Percentiles rank a stretch among this genome's conserved stretches.
Conservation (phyloP, 2,329 filamentous ascomycete species). For the Talaromyces sp. region DNA sequence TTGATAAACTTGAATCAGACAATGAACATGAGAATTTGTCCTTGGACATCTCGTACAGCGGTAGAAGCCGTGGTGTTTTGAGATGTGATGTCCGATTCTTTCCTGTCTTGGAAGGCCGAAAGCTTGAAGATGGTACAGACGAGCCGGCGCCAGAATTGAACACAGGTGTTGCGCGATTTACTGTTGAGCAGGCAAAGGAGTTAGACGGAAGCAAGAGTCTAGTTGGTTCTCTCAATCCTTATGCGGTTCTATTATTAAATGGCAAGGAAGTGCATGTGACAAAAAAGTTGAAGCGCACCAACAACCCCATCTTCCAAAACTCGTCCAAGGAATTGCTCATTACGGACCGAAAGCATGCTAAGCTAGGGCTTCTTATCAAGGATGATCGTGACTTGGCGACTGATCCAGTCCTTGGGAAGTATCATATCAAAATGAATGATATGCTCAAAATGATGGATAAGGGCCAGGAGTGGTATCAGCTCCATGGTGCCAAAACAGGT, state of each 20-base stretch:
- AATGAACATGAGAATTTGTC: conserved; percentile 76
- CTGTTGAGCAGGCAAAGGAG: conserved; percentile 92
- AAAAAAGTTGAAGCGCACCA: conserved; percentile 91
- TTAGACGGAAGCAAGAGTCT: conserved; percentile 88
- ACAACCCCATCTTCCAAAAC: conserved; percentile 94
- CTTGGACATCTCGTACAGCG: conserved; percentile 77
- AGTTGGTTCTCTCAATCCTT: conserved; percentile 85
- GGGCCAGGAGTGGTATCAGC: conserved; percentile 93
- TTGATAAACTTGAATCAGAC: conserved; percentile 75
- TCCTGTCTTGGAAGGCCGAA: conserved; percentile 69
- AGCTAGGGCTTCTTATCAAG: conserved; percentile 87
- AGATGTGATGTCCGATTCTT: conserved; percentile 88
- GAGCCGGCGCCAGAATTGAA: conserved; percentile 82
- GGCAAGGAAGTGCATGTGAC: conserved; percentile 85
- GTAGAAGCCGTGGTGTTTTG: conserved; percentile 74
- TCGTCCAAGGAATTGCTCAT: conserved; percentile 91
- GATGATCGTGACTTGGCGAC: conserved; percentile 81
- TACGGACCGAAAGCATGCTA: conserved; percentile 85
- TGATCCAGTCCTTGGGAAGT: conserved; percentile 82
- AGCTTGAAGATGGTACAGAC: conserved; percentile 66
- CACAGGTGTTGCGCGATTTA: conserved; percentile 90
- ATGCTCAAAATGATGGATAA: conserved; percentile 86
- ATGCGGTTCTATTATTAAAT: conserved; percentile 81
- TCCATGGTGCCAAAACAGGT: conserved; percentile 73
- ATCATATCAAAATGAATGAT: conserved; percentile 92